These are phyloP conservation scores for Candida pseudocylindracea DNA, from an alignment of 1,139 yeast genomes.

Conservation along the genomic window DNA sequence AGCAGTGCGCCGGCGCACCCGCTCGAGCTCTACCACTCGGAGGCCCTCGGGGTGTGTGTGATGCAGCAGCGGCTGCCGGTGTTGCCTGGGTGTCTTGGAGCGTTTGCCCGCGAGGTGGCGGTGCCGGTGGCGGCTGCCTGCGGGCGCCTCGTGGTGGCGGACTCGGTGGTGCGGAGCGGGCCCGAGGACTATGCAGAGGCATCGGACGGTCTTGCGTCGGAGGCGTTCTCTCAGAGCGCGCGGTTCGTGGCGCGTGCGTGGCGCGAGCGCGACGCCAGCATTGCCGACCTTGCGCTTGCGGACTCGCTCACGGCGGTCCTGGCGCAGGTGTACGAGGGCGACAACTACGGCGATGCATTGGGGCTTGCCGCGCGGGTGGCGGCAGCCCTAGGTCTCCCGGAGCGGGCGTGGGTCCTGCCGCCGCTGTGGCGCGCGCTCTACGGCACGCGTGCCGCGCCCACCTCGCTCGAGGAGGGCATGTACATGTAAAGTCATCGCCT, in stretches of 20 bases:
- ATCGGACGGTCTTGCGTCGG: conserved; percentile 11
- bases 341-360: conserved; percentile 56
- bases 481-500: no score
- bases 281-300: no score
- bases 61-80: conserved; percentile 77
- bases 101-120: conserved; percentile 31
- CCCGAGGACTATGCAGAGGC: conserved; percentile 13
- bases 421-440: no score
- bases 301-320: no score
- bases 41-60: conserved; percentile 20
- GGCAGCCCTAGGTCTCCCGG: conserved; percentile 1
- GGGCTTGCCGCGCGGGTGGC: conserved; percentile 20
- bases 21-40: conserved; percentile 31
- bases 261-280: no score
- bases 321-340: conserved; percentile 65
- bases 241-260: conserved; percentile 1
- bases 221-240: conserved; percentile 10
- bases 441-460: no score
- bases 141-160: conserved; percentile 28
- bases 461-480: no score
- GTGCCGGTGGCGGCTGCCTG: conserved; percentile 22
- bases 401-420: no score
- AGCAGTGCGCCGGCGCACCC: conserved; percentile 6
- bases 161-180: conserved; percentile 19
- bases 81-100: conserved; percentile 33